phyloP scores from a whole-genome alignment of 805 yeast species.

The Starmera quercuum region DNA sequence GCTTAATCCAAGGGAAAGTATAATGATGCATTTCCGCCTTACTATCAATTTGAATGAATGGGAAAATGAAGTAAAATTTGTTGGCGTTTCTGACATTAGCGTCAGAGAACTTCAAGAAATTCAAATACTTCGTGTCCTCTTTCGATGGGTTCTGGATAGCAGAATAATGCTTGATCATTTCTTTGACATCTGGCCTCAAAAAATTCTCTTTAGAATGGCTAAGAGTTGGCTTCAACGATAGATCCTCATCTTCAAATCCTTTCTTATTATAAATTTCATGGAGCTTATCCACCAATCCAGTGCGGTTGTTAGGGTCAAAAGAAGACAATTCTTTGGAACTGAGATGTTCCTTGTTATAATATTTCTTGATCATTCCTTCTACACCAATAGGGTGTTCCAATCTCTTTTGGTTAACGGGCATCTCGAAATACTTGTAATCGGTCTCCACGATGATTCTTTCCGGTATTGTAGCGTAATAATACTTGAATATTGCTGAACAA shows the following conservation, averaged over 20 bases:
- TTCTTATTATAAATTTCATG: constrained; percentile 4
- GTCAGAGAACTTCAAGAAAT: constrained; percentile 18
- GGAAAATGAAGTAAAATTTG: constrained; percentile 20
- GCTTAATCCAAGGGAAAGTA: constrained; percentile 23
- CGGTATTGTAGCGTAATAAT: constrained; percentile 19
- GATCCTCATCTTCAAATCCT: constrained; percentile 4
- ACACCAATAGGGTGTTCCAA: constrained; percentile 12
- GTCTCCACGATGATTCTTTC: constrained; percentile 21
- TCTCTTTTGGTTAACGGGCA: constrained; percentile 17
- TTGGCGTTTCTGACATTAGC: constrained; percentile 15
- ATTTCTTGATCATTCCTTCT: constrained; percentile 12
- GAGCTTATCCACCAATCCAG: constrained; percentile 4
- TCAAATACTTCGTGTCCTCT: constrained; percentile 16
- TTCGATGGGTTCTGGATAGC: constrained; percentile 8
- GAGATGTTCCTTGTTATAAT: constrained; percentile 4
- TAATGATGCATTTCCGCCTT: constrained; percentile 23
- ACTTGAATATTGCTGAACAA: constrained; percentile 21
- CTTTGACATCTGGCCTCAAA: constrained; percentile 10
- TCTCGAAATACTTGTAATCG: constrained; percentile 17
- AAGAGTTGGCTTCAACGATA: constrained; percentile 7
- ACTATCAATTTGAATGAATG: constrained; percentile 16
- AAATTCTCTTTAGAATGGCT: constrained; percentile 11
- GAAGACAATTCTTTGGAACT: constrained; percentile 1
- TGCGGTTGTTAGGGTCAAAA: constrained; percentile 6
- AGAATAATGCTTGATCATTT: constrained; percentile 7